Percentiles rank a stretch among this genome's conserved stretches.
phyloP scores from a whole-genome alignment of 768 basidiomycete species.

The Russula ochroleuca region DNA sequence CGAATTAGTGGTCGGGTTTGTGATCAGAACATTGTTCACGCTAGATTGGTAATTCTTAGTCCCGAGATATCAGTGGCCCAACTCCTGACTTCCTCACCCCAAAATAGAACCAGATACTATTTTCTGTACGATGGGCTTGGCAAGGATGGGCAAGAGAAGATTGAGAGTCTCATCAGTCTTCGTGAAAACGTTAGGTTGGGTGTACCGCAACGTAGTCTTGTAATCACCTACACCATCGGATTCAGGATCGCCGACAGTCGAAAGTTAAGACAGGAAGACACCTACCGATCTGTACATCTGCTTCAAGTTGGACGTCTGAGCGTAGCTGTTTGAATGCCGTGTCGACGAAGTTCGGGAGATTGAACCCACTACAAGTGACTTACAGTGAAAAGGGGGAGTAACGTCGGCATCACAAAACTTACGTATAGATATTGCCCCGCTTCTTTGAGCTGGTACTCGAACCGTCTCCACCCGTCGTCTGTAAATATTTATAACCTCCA shows the following conservation, averaged over 20 bases:
- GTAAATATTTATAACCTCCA: conserved; percentile 61
- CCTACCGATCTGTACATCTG: conserved; percentile 55
- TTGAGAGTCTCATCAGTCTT: conserved; percentile 58
- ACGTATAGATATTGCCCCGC: conserved; percentile 54
- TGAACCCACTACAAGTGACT: conserved; percentile 46
- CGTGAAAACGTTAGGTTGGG: conserved; percentile 52
- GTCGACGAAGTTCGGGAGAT: conserved; percentile 58
- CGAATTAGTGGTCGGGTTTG: conserved; percentile 49
- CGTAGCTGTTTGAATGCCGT: conserved; percentile 60
- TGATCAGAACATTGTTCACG: conserved; percentile 58
- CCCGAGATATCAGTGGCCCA: not conserved
- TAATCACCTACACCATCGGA: conserved; percentile 48
- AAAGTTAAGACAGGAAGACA: not conserved
- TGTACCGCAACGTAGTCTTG: conserved; percentile 55
- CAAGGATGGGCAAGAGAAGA: conserved; percentile 63
- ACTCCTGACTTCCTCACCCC: conserved; percentile 38
- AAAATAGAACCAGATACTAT: conserved; percentile 56
- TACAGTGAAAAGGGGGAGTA: not conserved
- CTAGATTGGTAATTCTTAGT: conserved; percentile 33
- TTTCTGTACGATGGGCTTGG: conserved; percentile 69
- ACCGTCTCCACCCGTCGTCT: conserved; percentile 31
- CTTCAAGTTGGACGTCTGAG: conserved; percentile 55
- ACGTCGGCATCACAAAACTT: conserved; percentile 27
- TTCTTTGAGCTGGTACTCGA: conserved; percentile 30
- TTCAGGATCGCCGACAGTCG: not conserved